phyloP scores from a whole-genome alignment of 2,329 filamentous ascomycete genomes.

The Elsinoe arachidis region DNA sequence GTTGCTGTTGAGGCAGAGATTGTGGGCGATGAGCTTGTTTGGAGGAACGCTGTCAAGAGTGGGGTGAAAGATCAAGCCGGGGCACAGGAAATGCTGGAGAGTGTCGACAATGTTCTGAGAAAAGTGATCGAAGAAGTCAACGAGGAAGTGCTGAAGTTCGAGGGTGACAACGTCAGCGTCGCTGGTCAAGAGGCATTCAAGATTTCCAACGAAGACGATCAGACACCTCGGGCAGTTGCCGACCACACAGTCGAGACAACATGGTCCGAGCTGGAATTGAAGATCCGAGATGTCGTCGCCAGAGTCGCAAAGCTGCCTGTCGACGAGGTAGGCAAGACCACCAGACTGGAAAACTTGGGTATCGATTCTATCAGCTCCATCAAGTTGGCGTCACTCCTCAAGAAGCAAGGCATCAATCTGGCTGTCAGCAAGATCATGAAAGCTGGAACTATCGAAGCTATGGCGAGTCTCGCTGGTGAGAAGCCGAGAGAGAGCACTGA shows the following conservation, averaged over 20 bases:
- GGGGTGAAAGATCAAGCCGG: slow-evolving; percentile 42
- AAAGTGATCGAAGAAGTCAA: slow-evolving; percentile 46
- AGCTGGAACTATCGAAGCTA: slow-evolving; percentile 55
- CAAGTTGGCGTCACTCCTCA: slow-evolving; percentile 65
- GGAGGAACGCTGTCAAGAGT: slow-evolving; percentile 64
- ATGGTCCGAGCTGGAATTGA: slow-evolving; percentile 25
- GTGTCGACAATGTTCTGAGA: slow-evolving; percentile 51
- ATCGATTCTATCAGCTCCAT: slow-evolving; percentile 89
- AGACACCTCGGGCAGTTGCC: slow-evolving; percentile 13
- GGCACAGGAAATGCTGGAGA: slow-evolving; percentile 44
- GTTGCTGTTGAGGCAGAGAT: slow-evolving; percentile 74
- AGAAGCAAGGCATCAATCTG: slow-evolving; percentile 52
- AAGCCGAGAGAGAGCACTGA: background rate
- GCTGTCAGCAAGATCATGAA: slow-evolving; percentile 63
- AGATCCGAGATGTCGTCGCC: slow-evolving; percentile 41
- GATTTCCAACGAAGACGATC: background rate
- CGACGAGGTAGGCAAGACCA: slow-evolving; percentile 49
- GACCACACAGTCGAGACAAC: background rate
- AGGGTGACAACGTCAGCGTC: slow-evolving; percentile 47
- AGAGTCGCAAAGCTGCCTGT: slow-evolving; percentile 53
- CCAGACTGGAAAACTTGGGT: slow-evolving; percentile 73
- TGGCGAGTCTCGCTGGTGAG: slow-evolving; percentile 40
- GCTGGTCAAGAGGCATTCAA: slow-evolving; percentile 51
- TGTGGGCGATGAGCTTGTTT: slow-evolving; percentile 47
- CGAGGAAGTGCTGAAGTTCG: slow-evolving; percentile 47